Evolutionary conservation across 257 asterid genomes (phyloP), one percentile per base, ranked within the genome.

Genomic region (Thymus mandschuricus): DNA sequence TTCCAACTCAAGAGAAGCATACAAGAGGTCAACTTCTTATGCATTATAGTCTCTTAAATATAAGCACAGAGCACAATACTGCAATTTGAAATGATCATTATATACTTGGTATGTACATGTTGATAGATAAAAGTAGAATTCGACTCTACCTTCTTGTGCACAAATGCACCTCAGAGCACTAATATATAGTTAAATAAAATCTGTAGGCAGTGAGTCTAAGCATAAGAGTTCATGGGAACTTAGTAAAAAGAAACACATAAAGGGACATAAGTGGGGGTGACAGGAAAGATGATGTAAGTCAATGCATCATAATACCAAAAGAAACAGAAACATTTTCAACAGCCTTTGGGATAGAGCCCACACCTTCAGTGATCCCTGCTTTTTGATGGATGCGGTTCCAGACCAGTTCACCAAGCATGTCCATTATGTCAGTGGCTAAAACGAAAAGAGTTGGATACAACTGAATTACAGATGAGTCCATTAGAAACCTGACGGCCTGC

Each of bases 371-470:
- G 64, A 70, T 56, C 73, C 84, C 88, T 66, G 91, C 88, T 80
- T 78, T 92, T 76, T 79, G 82, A 78, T 69, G 84, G 78, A 92
- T 82, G 73, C 97, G 94, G 60, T 73, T 79, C 97, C 97, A 90
- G 44, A 92, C 98, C 72, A 89, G 70, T 81, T 86, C 91, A 72
- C 98, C 98, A 43, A 92, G 90, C 94, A 83, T 75, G 40, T 35
- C 40, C 4, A 92, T 78, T 71, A 88, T 81, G 71, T 92, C 98
- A 62, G 92, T 88, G 66, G 96, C 91, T 74, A 89, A 81, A 81
- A 85, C 87, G 70, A 92, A 92, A 74, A 90, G 78, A 30, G 88
- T 86, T 68, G 98, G 98, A 83, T 92, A 92, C 71, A 87, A 89
- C 70, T 86, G 96, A 76, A 79, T 56, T 34, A 75, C 77, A 31